These are phyloP conservation scores for Vigna radiata DNA, from an alignment of 306 rosid species.

Conservation along the genomic window DNA sequence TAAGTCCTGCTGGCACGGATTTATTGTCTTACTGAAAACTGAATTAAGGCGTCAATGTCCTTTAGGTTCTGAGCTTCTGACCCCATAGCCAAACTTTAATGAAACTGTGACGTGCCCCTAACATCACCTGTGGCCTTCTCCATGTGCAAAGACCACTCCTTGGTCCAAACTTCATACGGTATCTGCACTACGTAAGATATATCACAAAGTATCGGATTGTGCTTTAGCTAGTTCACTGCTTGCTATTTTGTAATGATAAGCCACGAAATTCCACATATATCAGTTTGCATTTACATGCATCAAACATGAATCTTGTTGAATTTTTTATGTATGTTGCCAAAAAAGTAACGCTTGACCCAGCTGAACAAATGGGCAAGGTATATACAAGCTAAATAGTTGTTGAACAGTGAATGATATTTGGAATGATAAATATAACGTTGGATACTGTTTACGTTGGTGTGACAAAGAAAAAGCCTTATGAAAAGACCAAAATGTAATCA, in stretches of 20 bases:
- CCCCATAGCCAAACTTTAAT: not conserved
- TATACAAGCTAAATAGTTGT: constrained; percentile 45
- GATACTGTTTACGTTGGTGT: constrained; percentile 15
- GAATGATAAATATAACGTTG: not conserved
- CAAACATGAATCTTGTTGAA: not conserved
- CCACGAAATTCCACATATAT: constrained; percentile 6
- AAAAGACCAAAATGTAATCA: constrained; percentile 44
- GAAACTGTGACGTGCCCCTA: constrained; percentile 31
- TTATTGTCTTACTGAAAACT: constrained; percentile 20
- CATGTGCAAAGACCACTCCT: not conserved
- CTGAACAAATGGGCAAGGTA: constrained; percentile 39
- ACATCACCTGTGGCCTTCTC: constrained; percentile 22
- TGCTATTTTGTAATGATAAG: not conserved
- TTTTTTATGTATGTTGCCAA: constrained; percentile 1
- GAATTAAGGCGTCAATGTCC: constrained; percentile 15
- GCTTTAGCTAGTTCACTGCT: not conserved
- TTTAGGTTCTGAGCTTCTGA: constrained; percentile 23
- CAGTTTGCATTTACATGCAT: not conserved
- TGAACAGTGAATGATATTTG: constrained; percentile 21
- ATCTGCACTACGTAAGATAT: not conserved
- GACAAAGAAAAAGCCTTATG: not conserved
- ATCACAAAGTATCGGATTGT: not conserved
- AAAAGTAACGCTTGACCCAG: constrained; percentile 15
- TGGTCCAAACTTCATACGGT: not conserved
- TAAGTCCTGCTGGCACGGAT: constrained; percentile 1